Base-by-base conservation (phyloP, 768 basidiomycete species). In the Galerina marginata region DNA sequence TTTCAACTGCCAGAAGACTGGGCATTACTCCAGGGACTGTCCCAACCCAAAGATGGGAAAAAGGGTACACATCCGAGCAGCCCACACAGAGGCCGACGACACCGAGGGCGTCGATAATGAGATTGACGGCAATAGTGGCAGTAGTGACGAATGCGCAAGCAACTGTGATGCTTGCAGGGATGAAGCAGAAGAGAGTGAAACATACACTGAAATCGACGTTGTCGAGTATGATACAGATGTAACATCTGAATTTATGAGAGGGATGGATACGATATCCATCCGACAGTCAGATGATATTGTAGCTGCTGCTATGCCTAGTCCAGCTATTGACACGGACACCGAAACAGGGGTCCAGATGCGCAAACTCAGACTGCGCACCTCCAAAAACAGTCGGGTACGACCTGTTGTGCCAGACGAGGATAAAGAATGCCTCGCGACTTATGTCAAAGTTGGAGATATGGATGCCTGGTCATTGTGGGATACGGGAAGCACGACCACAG, bases 381-480 rank as follows among this genome's bases (percentile, higher is more conserved):
- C 52, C 0, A 44, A 54, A 25, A 54, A 38, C 1, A 43, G 25
- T 0, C 26, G 59, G 7, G n/a, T 14, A 14, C 29, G 62, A 23
- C 62, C 65, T 0, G 39, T 44, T 2, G 55, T 55, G 3, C 44
- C 38, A 9, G 44, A 44, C 0, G 54, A 67, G 26, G 54, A 68
- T 1, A 70, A 68, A 26, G 29, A 46, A 16, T 68, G 67, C 29
- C 46, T 68, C 1, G 55, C 57, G 0, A 65, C 57, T 0, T 65
- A 56, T 11, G 40, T 64, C 1, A 54, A 58, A 2, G 37, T 68
- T 6, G 52, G 57, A 6, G 61, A 61, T 1, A 33, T 56, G 0
- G 39, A 63, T 2, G 67, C 65, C 0, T 68, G 65, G 64, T 64
- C 69, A 0, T 56, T 72, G 2, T 69, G 63, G 67, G 71, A 71